phyloP scores from a whole-genome alignment of 371 early-diverging fungal species.

The Syncephalastrum racemosum region DNA sequence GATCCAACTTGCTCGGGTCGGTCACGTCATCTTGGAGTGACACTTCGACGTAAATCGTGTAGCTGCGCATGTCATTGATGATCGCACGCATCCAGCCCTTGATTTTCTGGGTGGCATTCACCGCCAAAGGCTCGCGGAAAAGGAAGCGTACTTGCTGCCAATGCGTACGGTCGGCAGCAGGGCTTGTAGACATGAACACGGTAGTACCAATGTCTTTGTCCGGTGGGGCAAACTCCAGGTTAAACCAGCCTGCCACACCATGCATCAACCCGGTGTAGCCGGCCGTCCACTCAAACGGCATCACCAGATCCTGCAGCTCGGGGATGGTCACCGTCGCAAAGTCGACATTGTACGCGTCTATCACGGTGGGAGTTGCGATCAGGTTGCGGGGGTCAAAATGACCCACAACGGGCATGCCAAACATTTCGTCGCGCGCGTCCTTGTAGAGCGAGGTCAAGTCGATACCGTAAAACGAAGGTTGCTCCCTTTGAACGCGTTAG shows the following conservation, averaged over 20 bases:
- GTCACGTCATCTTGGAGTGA: conserved; percentile 37
- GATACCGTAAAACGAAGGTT: conserved; percentile 87
- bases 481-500: conserved; percentile 51
- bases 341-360: conserved; percentile 68
- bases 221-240: conserved; percentile 73
- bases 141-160: conserved; percentile 98
- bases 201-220: conserved; percentile 36
- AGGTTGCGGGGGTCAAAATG: conserved; percentile 87
- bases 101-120: conserved; percentile 86
- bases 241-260: conserved; percentile 98
- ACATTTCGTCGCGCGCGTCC: conserved; percentile 85
- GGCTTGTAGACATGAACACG: conserved; percentile 80
- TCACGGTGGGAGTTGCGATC: conserved; percentile 61
- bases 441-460: conserved; percentile 83
- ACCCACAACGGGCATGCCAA: conserved; percentile 93
- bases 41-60: conserved; percentile 77
- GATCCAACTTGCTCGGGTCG: conserved; percentile 25
- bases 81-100: conserved; percentile 84
- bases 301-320: conserved; percentile 78
- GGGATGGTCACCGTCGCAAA: conserved; percentile 79
- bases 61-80: conserved; percentile 91
- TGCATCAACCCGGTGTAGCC: conserved; percentile 91
- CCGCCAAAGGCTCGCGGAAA: conserved; percentile 92
- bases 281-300: conserved; percentile 83
- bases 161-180: conserved; percentile 87